These are phyloP conservation scores for Nothophaeocryptopus gaeumannii DNA, from an alignment of 2,329 filamentous ascomycete species.

Conservation along the genomic window DNA sequence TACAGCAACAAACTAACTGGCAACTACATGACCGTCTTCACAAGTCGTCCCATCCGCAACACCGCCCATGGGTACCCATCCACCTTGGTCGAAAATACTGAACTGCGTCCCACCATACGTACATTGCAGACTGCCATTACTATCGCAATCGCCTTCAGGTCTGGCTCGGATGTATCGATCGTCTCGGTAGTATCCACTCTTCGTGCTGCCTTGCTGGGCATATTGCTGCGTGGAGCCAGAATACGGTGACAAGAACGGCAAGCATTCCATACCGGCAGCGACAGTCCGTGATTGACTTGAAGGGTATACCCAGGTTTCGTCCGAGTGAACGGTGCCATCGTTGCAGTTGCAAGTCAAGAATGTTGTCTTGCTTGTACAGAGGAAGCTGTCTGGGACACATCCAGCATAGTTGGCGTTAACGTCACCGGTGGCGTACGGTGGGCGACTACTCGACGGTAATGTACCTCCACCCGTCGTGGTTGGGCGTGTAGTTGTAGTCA, in stretches of 20 bases:
- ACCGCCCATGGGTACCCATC: constrained; percentile 34
- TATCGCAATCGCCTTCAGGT: constrained; percentile 30
- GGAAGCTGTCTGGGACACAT: constrained; percentile 41
- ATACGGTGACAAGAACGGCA: constrained; percentile 33
- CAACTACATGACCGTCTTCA: constrained; percentile 18
- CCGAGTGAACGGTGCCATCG: constrained; percentile 19
- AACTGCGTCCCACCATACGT: constrained; percentile 28
- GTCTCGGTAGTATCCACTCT: constrained; percentile 32
- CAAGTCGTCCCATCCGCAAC: constrained; percentile 33
- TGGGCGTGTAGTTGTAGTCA: constrained; percentile 15
- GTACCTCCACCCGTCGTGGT: neutral
- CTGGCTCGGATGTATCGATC: constrained; percentile 32
- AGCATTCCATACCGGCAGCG: constrained; percentile 38
- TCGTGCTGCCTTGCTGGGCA: constrained; percentile 28
- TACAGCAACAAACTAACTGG: too few relatives aligned
- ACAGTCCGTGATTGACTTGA: constrained; percentile 30
- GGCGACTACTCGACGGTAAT: constrained; percentile 8
- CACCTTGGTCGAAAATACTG: constrained; percentile 32
- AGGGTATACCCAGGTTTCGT: constrained; percentile 31
- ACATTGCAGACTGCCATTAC: constrained; percentile 30
- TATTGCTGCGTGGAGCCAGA: constrained; percentile 17
- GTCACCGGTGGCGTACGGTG: constrained; percentile 31
- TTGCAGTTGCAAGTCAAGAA: constrained; percentile 40
- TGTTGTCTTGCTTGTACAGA: constrained; percentile 36
- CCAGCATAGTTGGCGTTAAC: constrained; percentile 32